Conservation (phyloP, 2,329 filamentous ascomycete genomes). For the Furcasterigmium sp. region DNA sequence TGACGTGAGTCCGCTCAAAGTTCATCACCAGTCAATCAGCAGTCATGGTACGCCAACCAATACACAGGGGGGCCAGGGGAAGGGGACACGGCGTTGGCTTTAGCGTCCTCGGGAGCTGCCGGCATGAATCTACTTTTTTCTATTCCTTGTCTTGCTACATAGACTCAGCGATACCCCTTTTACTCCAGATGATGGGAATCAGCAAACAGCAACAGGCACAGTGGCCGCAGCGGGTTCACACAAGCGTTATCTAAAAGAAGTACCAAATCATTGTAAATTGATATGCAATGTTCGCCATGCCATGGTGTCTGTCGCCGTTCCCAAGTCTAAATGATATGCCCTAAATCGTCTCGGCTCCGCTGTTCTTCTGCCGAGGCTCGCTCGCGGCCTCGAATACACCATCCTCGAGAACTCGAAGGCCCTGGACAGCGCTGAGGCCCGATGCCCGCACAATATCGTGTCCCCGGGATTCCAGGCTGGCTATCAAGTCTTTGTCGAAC, state of each 20-base stretch:
- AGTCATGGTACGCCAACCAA: too few species aligned
- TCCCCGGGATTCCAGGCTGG: conserved; percentile 56
- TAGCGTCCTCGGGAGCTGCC: too few species aligned
- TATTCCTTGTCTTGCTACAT: conserved; percentile 16
- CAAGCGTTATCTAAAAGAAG: too few species aligned
- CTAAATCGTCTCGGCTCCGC: conserved; percentile 53
- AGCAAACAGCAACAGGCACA: conserved; percentile 7
- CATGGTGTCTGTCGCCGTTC: background rate
- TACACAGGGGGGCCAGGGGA: too few species aligned
- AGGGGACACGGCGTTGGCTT: too few species aligned
- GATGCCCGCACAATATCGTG: conserved; percentile 67
- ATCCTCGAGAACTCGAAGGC: conserved; percentile 52
- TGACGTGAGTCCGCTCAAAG: conserved; percentile 18
- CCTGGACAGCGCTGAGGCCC: conserved; percentile 66
- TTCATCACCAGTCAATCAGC: too few species aligned
- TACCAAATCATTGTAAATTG: too few species aligned
- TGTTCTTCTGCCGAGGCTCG: conserved; percentile 70
- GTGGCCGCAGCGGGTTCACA: background rate
- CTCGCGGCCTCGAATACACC: conserved; percentile 73
- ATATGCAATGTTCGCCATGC: too few species aligned
- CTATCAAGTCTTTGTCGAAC: conserved; percentile 61
- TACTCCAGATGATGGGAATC: conserved; percentile 5
- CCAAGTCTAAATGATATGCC: background rate
- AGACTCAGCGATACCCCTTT: conserved; percentile 31
- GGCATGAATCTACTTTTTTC: conserved; percentile 6